Percentiles rank a stretch among this genome's conserved stretches.
These are phyloP conservation scores for Parachaetomium inaequale DNA, from an alignment of 495 filamentous ascomycete genomes.

Conservation along the genomic window DNA sequence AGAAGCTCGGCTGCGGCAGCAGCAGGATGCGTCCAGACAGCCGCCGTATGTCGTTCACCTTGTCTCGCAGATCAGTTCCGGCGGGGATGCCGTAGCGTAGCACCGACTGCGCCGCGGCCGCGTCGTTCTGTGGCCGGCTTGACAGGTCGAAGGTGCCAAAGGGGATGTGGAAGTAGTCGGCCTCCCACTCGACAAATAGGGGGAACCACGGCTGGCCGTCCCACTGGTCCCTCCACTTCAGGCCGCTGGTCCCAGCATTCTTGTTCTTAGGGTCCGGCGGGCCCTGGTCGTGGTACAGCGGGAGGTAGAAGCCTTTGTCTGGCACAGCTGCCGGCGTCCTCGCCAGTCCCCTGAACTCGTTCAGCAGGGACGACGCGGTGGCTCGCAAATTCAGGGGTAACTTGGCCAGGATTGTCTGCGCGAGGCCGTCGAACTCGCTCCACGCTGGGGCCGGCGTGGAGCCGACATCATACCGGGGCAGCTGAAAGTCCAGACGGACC, in stretches of 20 bases:
- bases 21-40: conserved; percentile 42
- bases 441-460: no score
- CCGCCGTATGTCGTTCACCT: conserved; percentile 26
- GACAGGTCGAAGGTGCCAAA: conserved; percentile 32
- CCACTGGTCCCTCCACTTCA: conserved; percentile 38
- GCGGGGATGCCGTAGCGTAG: no score
- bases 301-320: neutral
- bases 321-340: no score
- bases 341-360: neutral
- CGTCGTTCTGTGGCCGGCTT: no score
- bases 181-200: conserved; percentile 54
- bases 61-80: no score
- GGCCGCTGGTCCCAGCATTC: no score
- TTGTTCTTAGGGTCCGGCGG: no score
- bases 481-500: conserved; percentile 36
- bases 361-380: neutral
- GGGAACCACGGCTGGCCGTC: conserved; percentile 48
- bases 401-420: no score
- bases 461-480: no score
- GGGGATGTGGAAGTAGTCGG: conserved; percentile 47
- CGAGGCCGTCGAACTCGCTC: no score
- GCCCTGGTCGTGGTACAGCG: neutral
- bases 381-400: neutral
- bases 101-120: neutral
- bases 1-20: conserved; percentile 45